Conservation (phyloP, 169 alveolate species). For the Plasmodium chabaudi region DNA sequence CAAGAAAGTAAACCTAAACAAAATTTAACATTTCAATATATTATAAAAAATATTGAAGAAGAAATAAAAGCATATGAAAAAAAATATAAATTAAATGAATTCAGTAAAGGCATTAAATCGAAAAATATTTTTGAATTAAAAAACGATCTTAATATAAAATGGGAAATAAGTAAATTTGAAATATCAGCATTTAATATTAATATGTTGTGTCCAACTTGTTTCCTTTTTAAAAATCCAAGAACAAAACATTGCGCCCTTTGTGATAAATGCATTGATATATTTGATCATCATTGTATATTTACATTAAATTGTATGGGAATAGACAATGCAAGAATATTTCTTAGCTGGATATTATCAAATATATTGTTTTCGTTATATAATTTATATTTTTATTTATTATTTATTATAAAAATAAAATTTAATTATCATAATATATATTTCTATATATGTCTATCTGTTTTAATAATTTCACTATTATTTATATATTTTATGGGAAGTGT, state of each 20-base stretch:
- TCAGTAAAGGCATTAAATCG: conserved; percentile 18
- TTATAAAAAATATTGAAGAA: conserved; percentile 28
- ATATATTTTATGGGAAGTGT: conserved; percentile 45
- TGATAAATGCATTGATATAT: conserved; percentile 90
- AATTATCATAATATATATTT: conserved; percentile 1
- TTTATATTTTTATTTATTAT: conserved; percentile 14
- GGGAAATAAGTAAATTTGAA: conserved; percentile 18
- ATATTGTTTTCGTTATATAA: conserved; percentile 15
- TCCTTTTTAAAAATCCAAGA: conserved; percentile 89
- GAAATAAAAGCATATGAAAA: conserved; percentile 50
- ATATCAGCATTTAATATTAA: conserved; percentile 43
- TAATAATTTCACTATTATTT: conserved; percentile 7
- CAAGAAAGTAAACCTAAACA: neutral
- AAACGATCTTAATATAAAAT: conserved; percentile 7
- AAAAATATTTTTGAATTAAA: conserved; percentile 27
- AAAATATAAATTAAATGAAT: conserved; percentile 15
- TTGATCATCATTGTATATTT: conserved; percentile 95
- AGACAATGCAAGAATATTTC: conserved; percentile 46
- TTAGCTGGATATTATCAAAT: conserved; percentile 45
- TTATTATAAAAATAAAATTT: neutral
- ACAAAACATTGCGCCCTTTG: conserved; percentile 95
- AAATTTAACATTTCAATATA: conserved; percentile 22
- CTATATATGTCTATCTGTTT: conserved; percentile 5
- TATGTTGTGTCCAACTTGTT: conserved; percentile 57
- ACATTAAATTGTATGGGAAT: conserved; percentile 72